Percentiles rank a stretch among this genome's conserved stretches.
phyloP scores from a whole-genome alignment of 2,329 filamentous ascomycete species.

The Bipolaris gigantea region DNA sequence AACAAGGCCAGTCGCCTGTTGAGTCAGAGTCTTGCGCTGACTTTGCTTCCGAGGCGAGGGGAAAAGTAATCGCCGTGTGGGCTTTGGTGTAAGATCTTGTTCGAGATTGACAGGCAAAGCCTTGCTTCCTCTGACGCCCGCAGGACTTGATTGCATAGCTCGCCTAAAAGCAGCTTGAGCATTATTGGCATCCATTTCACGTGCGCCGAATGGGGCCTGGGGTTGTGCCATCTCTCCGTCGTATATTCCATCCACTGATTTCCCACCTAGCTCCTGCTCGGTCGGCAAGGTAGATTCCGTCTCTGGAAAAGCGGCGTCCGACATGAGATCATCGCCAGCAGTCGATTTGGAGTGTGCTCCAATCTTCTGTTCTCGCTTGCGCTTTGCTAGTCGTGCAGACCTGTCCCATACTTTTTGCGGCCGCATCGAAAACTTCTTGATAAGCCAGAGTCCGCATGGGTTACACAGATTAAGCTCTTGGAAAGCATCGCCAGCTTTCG shows the following conservation, averaged over 20 bases:
- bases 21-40: slow-evolving; percentile 63
- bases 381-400: slow-evolving; percentile 46
- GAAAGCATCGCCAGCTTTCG: slow-evolving; percentile 52
- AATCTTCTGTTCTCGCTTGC: slow-evolving; percentile 33
- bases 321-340: slow-evolving; percentile 50
- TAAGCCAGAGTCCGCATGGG: slow-evolving; percentile 93
- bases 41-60: slow-evolving; percentile 72
- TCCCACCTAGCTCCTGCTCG: slow-evolving; percentile 11
- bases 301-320: slow-evolving; percentile 38
- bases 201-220: slow-evolving; percentile 1
- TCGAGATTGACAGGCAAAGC: slow-evolving; percentile 55
- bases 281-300: slow-evolving; percentile 28
- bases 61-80: slow-evolving; percentile 73
- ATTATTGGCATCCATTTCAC: slow-evolving; percentile 18
- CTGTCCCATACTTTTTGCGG: slow-evolving; percentile 79
- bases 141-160: slow-evolving; percentile 65
- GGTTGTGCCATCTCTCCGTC: slow-evolving; percentile 21
- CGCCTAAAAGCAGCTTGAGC: slow-evolving; percentile 50
- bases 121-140: slow-evolving; percentile 53
- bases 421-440: slow-evolving; percentile 82
- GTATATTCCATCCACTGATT: slow-evolving; percentile 13
- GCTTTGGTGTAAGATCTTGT: slow-evolving; percentile 57
- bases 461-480: slow-evolving; percentile 82
- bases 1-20: slow-evolving; percentile 37
- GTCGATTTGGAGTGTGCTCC: slow-evolving; percentile 46